Percentiles rank a stretch among this genome's conserved stretches.
Evolutionary conservation across 2,329 filamentous ascomycete species (phyloP).

Genomic region (Arthroderma sp.): DNA sequence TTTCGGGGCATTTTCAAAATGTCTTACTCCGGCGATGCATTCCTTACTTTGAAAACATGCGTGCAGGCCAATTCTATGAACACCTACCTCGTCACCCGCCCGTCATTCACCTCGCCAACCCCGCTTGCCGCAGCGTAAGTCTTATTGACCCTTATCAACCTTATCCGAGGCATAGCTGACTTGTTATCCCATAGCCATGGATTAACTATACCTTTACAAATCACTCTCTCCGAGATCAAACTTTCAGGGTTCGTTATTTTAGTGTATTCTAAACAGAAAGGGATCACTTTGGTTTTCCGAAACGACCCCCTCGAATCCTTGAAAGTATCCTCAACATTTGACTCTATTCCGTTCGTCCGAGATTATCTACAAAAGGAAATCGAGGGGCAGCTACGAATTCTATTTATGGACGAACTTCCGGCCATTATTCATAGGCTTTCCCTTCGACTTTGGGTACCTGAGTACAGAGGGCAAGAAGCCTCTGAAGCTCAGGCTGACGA

Average conservation of each 20-base stretch:
- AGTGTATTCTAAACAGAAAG: constrained; percentile 95
- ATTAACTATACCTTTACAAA: constrained; percentile 92
- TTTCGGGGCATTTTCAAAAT: constrained; percentile 99
- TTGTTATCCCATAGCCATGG: constrained; percentile 43
- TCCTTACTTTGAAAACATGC: constrained; percentile 83
- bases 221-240: constrained; percentile 90
- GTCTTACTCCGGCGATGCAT: constrained; percentile 93
- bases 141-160: not conserved
- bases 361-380: constrained; percentile 96
- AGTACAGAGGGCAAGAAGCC: constrained; percentile 52
- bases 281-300: constrained; percentile 87
- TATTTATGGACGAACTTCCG: constrained; percentile 97
- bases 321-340: constrained; percentile 97
- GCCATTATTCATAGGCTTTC: constrained; percentile 92
- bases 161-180: not conserved
- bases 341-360: constrained; percentile 95
- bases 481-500: constrained; percentile 22
- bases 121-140: constrained; percentile 67
- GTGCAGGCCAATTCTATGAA: constrained; percentile 97
- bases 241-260: constrained; percentile 94
- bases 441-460: constrained; percentile 75
- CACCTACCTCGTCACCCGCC: constrained; percentile 85
- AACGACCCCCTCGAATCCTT: constrained; percentile 96
- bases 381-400: constrained; percentile 74
- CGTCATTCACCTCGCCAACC: constrained; percentile 81